Base-by-base conservation (phyloP, 2,329 filamentous ascomycete genomes). In the Colletotrichum ledebouriae region DNA sequence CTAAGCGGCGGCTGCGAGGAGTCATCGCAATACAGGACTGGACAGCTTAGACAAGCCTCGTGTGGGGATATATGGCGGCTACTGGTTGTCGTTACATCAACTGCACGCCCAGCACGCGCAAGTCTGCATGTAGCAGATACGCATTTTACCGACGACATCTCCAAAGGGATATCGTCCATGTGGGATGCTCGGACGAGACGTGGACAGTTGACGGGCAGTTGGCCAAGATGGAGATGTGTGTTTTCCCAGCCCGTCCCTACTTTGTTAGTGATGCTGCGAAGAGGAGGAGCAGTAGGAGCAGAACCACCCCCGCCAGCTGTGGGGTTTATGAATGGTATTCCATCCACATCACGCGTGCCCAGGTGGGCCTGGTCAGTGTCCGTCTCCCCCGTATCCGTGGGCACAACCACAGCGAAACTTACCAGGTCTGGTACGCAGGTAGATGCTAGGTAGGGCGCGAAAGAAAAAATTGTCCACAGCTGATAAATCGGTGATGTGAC, bases 21-120 rank as follows among this genome's bases (percentile, higher is more conserved):
- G 65, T 56, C 61, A 56, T 59, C 55, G 55, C 34, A 55, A 46
- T 55, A 59, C 47, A 55, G 65, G 65, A 65, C 65, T 68, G 61
- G 61, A 63, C 60, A 47, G 61, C 65, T 65, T 68, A 53, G 65
- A 68, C 65, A 68, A 65, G 65, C 61, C 65, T 65, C 64, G 15
- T 59, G 65, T 68, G 61, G 61, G 60, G 64, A 44, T 39, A 29
- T 29, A 33, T 65, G 53, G 65, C 53, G 46, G 46, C 17, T 10
- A 34, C 39, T 41, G 39, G 53, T 65, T 47, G n/a, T 59, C 22
- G 65, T 59, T 68, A 68, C 65, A 59, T 68, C 61, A 52, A 37
- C 20, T 33, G 47, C 46, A 20, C 37, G 37, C 53, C 39, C 37
- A 46, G 17, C 29, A 37, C 55, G 46, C 25, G 47, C 61, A n/a